phyloP scores from a whole-genome alignment of 257 asterid genomes.

The Salvia splendens region DNA sequence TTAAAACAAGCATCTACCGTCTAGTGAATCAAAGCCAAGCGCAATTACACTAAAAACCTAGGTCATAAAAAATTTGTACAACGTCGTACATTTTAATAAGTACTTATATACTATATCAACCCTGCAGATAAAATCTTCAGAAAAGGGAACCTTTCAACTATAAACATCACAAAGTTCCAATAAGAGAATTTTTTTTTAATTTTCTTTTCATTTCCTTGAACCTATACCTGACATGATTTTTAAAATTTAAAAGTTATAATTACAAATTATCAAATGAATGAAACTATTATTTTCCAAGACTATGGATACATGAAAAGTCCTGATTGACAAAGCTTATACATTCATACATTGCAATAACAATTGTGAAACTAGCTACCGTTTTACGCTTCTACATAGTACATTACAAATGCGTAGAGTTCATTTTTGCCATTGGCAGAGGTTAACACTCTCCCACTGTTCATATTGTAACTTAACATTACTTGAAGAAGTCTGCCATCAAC shows the following conservation, averaged over 20 bases:
- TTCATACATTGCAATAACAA: constrained; percentile 6
- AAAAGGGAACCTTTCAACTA: constrained; percentile 1
- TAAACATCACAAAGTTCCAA: background rate
- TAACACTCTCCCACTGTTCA: background rate
- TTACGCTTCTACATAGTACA: background rate
- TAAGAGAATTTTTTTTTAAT: background rate
- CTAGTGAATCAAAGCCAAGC: constrained; percentile 18
- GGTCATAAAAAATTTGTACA: background rate
- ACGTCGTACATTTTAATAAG: constrained; percentile 9
- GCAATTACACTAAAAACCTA: background rate
- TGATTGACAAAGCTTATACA: background rate
- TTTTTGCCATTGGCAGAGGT: constrained; percentile 1
- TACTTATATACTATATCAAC: constrained; percentile 10
- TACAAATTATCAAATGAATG: background rate
- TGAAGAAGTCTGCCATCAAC: constrained; percentile 8
- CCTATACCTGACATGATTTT: constrained; percentile 16
- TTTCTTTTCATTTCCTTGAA: constrained; percentile 10
- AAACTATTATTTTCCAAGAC: constrained; percentile 12
- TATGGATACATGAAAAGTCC: background rate
- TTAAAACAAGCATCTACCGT: constrained; percentile 6
- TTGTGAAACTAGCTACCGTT: background rate
- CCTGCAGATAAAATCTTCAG: constrained; percentile 17
- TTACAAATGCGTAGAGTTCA: constrained; percentile 4
- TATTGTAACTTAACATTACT: constrained; percentile 7
- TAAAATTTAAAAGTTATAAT: background rate